Evolutionary conservation across 441 rosid species (phyloP).

Genomic region (Geranium incanum): DNA sequence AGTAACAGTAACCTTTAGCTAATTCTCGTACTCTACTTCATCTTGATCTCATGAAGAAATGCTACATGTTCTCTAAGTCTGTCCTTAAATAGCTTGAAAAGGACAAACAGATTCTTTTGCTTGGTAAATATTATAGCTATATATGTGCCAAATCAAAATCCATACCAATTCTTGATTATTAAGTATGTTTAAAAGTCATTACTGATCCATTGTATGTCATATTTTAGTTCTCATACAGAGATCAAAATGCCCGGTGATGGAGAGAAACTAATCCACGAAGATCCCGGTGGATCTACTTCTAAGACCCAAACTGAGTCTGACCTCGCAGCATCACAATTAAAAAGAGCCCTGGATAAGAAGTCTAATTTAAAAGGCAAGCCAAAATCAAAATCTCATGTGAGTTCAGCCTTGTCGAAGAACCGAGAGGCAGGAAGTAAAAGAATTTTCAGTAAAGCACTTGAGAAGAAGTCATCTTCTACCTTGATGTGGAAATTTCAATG

Average conservation of each 20-base stretch:
- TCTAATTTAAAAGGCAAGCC: constrained; percentile 19
- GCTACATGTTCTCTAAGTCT: too few relatives aligned
- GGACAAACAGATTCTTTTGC: too few relatives aligned
- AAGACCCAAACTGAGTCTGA: constrained; percentile 42
- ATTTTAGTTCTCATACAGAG: constrained; percentile 20
- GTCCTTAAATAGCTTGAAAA: too few relatives aligned
- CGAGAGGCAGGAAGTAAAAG: constrained; percentile 18
- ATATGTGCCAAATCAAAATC: not conserved
- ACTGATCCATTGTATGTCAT: constrained; percentile 3
- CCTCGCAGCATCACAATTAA: constrained; percentile 40
- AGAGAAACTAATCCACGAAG: constrained; percentile 27
- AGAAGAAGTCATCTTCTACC: constrained; percentile 28
- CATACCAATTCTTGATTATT: not conserved
- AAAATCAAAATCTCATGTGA: constrained; percentile 33
- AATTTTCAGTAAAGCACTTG: constrained; percentile 23
- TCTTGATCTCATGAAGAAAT: too few relatives aligned
- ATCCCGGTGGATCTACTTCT: constrained; percentile 33
- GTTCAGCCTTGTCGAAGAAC: constrained; percentile 28
- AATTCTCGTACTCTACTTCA: too few relatives aligned
- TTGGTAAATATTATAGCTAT: too few relatives aligned
- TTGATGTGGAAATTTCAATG: constrained; percentile 20
- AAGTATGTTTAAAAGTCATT: constrained; percentile 1
- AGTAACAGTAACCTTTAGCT: too few relatives aligned
- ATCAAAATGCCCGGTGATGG: constrained; percentile 33
- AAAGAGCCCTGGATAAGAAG: not conserved